A percentile compares a stretch with the other conserved stretches of the same genome.
Evolutionary conservation across 768 basidiomycete species (phyloP).

Genomic region (Leccinum ochraceum): DNA sequence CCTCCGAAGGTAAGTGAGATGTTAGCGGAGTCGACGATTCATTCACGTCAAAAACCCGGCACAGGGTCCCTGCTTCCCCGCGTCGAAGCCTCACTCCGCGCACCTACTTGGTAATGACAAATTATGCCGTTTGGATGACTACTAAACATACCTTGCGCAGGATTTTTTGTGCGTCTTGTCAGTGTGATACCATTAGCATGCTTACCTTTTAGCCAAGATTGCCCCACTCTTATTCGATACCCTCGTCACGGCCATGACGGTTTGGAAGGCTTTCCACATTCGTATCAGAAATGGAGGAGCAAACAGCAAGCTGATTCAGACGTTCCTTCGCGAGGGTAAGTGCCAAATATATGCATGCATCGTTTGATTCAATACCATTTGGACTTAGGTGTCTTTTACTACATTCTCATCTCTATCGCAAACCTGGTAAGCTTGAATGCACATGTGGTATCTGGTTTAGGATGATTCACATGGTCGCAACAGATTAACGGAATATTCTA

Average conservation of each 20-base stretch:
- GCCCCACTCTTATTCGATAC: slow-evolving; percentile 83
- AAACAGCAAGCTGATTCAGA: slow-evolving; percentile 78
- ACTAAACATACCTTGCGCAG: slow-evolving; percentile 30
- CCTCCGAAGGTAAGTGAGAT: slow-evolving; percentile 54
- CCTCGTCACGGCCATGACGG: slow-evolving; percentile 76
- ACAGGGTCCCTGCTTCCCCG: slow-evolving; percentile 74
- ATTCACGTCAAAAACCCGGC: slow-evolving; percentile 32
- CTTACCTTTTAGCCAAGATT: slow-evolving; percentile 47
- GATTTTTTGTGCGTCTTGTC: slow-evolving; percentile 54
- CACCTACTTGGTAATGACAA: slow-evolving; percentile 67
- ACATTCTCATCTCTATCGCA: slow-evolving; percentile 82
- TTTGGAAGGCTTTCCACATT: slow-evolving; percentile 77
- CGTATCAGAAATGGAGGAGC: slow-evolving; percentile 74
- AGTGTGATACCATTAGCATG: not conserved
- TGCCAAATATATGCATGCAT: slow-evolving; percentile 6
- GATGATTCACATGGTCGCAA: slow-evolving; percentile 5
- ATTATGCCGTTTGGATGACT: not conserved
- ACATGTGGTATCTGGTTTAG: not conserved
- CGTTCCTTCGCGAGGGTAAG: slow-evolving; percentile 78
- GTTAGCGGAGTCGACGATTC: not conserved
- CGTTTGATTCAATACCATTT: slow-evolving; percentile 1
- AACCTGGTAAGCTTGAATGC: slow-evolving; percentile 52
- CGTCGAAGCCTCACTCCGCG: slow-evolving; percentile 80
- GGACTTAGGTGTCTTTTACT: slow-evolving; percentile 69
- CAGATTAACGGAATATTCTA: slow-evolving; percentile 83